A percentile compares a stretch with the other conserved stretches of the same genome.
Conservation (phyloP, 257 asterid species). For the Agastache rugosa region DNA sequence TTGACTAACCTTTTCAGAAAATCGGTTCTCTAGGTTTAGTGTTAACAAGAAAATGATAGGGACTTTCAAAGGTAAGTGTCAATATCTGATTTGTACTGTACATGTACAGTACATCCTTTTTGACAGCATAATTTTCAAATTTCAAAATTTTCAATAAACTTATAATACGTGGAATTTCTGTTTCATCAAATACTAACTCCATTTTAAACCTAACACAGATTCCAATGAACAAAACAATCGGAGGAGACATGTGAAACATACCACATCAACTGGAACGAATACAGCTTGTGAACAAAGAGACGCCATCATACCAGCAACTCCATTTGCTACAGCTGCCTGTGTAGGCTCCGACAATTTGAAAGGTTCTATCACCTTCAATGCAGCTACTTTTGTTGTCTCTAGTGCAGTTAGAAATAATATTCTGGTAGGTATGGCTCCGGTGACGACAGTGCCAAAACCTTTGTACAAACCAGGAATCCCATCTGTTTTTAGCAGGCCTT, state of each 20-base stretch:
- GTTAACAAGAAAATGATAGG: not conserved
- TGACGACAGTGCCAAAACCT: slow-evolving; percentile 87
- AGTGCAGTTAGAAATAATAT: slow-evolving; percentile 85
- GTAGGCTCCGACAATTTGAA: slow-evolving; percentile 79
- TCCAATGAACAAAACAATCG: slow-evolving; percentile 29
- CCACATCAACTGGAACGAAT: slow-evolving; percentile 93
- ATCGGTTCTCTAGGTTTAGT: slow-evolving; percentile 29
- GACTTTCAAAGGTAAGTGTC: not conserved
- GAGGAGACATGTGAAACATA: slow-evolving; percentile 47
- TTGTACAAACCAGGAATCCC: slow-evolving; percentile 84
- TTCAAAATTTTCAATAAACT: not conserved
- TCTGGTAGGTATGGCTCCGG: slow-evolving; percentile 93
- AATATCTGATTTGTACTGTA: not conserved
- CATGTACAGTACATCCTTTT: slow-evolving; percentile 9
- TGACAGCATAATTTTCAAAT: slow-evolving; percentile 11
- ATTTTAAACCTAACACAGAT: slow-evolving; percentile 47
- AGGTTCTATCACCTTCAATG: slow-evolving; percentile 71
- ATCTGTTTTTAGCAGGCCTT: slow-evolving; percentile 70
- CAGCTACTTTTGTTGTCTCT: slow-evolving; percentile 82
- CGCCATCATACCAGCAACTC: slow-evolving; percentile 86
- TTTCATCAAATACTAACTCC: slow-evolving; percentile 56
- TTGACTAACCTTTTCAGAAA: slow-evolving; percentile 78
- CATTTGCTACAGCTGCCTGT: slow-evolving; percentile 92
- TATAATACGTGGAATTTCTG: slow-evolving; percentile 48
- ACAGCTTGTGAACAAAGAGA: slow-evolving; percentile 86